Base-by-base conservation (phyloP, 2,329 filamentous ascomycete genomes). In the Ophiostoma triangulosporum region DNA sequence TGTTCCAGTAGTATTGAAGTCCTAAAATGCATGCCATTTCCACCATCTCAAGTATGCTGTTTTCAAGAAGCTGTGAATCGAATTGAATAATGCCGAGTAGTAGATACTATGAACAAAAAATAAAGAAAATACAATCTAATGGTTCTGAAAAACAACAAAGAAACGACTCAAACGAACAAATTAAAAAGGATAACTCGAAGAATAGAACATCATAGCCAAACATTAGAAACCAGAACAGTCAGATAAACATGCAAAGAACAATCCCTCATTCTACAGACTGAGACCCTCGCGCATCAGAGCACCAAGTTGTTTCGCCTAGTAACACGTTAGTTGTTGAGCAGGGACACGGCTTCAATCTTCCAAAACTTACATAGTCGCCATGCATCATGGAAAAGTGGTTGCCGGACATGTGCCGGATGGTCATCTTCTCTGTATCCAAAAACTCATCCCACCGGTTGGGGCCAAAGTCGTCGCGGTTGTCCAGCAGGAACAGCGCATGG, bases 341-440 rank as follows among this genome's bases (percentile, higher is more conserved):
- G 4, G 20, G 32, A 5, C 2, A 22, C 24, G 20, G 51, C n/a
- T n/a, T n/a, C n/a, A n/a, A 8, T 22, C 14, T 24, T 9, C 22
- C 6, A 1, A 38, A 29, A 29, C 27, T 29, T 22, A 36, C 49
- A 6, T n/a, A 24, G 3, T 71, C 64, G 57, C 79, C 80, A 65
- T 83, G 80, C 81, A 88, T 86, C 83, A 87, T 87, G 20, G 75
- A 80, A 68, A 88, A 87, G 68, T 87, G 83, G 62, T 87, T 84
- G 2, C 82, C 84, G 15, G 77, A 78, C 79, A 86, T 84, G 62
- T 83, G 79, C 53, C 74, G 74, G 58, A 76, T 82, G 49, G 72
- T 71, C 68, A 86, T 81, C 66, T 80, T 83, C 52, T 74, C 68
- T 50, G 69, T 63, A 51, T 80, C 78, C 36, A 86, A 68, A 40